These are phyloP conservation scores for Paecilomyces formosus DNA, from an alignment of 2,329 filamentous ascomycete genomes.

Conservation along the genomic window DNA sequence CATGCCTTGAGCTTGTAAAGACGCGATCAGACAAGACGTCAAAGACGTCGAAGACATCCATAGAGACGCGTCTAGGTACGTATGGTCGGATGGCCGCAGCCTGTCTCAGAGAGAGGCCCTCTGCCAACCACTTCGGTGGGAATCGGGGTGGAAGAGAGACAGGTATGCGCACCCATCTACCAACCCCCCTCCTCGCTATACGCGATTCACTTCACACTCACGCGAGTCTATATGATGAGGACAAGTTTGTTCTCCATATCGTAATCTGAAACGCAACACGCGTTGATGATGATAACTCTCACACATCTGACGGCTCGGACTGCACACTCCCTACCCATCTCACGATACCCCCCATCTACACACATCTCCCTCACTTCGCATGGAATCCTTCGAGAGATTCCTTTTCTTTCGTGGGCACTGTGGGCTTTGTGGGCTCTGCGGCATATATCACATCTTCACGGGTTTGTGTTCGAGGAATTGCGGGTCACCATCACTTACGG, in stretches of 20 bases:
- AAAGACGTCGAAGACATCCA: not conserved
- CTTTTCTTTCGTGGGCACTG: not conserved
- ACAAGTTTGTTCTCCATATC: not conserved
- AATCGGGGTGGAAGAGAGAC: not conserved
- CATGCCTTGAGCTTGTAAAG: not conserved
- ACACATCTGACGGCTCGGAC: not conserved
- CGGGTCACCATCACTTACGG: not conserved
- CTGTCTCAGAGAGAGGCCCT: not conserved
- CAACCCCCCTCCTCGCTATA: not conserved
- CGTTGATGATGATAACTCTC: not conserved
- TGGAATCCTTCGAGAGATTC: not conserved
- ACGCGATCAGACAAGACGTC: not conserved
- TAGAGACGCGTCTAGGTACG: not conserved
- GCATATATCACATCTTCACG: not conserved
- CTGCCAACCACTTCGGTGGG: not conserved
- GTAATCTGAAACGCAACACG: not conserved
- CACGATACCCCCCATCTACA: not conserved
- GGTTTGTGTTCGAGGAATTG: not conserved
- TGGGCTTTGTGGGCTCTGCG: not conserved
- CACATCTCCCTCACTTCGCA: not conserved
- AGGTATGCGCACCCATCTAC: not conserved
- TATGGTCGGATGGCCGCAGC: not conserved
- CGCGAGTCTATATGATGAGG: not conserved
- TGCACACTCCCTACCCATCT: not conserved
- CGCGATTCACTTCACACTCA: not conserved